Conservation (phyloP, 257 asterid species). For the Nicotiana undulata region DNA sequence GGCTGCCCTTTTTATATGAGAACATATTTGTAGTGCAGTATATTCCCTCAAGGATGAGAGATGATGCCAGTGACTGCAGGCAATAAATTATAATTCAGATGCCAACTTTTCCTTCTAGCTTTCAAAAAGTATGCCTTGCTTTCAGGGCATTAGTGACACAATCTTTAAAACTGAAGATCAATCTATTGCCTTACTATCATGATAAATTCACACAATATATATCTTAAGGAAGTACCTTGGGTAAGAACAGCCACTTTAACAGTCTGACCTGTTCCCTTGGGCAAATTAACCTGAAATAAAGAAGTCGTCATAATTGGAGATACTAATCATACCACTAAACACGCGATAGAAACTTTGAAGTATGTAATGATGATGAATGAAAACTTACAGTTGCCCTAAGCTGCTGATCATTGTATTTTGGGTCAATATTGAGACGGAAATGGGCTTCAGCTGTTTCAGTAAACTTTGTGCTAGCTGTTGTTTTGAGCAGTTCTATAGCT, state of each 20-base stretch:
- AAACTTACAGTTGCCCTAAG: slow-evolving; percentile 90
- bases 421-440: slow-evolving; percentile 97
- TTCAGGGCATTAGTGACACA: neutral
- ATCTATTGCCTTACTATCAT: neutral
- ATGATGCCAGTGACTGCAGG: neutral
- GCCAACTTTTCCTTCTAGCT: neutral
- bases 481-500: slow-evolving; percentile 71
- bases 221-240: slow-evolving; percentile 51
- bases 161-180: neutral
- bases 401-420: slow-evolving; percentile 94
- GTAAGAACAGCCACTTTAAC: slow-evolving; percentile 94
- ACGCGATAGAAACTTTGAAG: neutral
- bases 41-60: neutral
- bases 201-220: neutral
- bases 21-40: neutral
- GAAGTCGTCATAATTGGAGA: neutral
- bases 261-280: slow-evolving; percentile 95
- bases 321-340: neutral
- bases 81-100: neutral
- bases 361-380: neutral
- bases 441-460: slow-evolving; percentile 91
- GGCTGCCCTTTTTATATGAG: too few species aligned
- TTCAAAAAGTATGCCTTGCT: neutral
- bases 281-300: slow-evolving; percentile 77
- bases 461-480: slow-evolving; percentile 68